Evolutionary conservation across 768 basidiomycete genomes (phyloP), one percentile per base, ranked within the genome.

Genomic region (Boletus pseudo-olivaceus): DNA sequence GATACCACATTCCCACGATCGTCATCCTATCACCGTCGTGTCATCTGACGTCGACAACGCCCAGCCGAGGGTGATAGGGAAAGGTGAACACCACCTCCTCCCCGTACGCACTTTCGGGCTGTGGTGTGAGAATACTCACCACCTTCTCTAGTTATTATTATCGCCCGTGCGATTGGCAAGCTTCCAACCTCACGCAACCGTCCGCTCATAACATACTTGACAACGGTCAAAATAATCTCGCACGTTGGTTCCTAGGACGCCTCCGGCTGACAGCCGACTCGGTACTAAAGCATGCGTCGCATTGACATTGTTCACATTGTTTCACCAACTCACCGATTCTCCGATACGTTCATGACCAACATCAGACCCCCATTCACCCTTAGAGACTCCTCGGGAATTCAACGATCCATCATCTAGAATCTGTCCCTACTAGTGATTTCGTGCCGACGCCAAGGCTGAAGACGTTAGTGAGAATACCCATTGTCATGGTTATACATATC

Each of bases 401-500:
- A 34, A 37, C 17, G 39, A 40, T 7, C 20, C 39, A 20, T 10
- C 20, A 12, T 41, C 7, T 15, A 1, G 43, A 33, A 12, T 10
- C 33, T 12, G 33, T 33, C 33, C 12, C 33, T 33, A 12, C 11
- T 5, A 5, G 17, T 37, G 8, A 8, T 8, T 7, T 17, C 2
- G 17, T 17, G n/a, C 30, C 23, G 34, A 37, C 23, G 23, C 27
- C 46, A 46, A 39, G 52, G 40, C 27, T n/a, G 6, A 46, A 26
- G 29, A 26, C 20, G 14, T 10, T 20, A 42, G 20, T 56, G 58
- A 37, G 58, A 55, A 49, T 32, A 19, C 30, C 45, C 15, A 40
- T 61, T 53, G 60, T 20, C 56, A 61, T 61, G 60, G 60, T 62
- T 61, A 60, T 60, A 23, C 23, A 23, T 23, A 5, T 41, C n/a